phyloP scores from a whole-genome alignment of 2,329 filamentous ascomycete species.

The Ophiosphaerella korrae region DNA sequence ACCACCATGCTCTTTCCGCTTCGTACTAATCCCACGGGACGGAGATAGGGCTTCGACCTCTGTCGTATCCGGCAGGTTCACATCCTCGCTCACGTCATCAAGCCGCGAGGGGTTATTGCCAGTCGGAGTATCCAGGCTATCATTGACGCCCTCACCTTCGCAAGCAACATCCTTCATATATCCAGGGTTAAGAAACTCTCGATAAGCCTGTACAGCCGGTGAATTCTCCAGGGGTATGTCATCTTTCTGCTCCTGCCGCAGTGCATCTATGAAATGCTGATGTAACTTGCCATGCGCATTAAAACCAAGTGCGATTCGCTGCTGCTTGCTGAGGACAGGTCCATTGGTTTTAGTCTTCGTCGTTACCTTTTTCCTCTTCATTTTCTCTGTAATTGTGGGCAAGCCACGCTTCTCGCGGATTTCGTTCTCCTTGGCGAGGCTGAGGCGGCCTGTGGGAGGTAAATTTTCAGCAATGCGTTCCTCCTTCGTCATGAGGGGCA shows the following conservation, averaged over 20 bases:
- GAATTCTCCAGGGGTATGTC: conserved; percentile 26
- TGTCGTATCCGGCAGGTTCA: neutral
- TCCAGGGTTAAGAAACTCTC: conserved; percentile 8
- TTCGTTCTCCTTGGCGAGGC: conserved; percentile 27
- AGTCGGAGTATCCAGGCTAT: neutral
- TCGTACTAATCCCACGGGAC: neutral
- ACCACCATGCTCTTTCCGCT: neutral
- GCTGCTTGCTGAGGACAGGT: conserved; percentile 30
- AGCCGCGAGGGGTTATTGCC: neutral
- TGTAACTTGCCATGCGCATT: conserved; percentile 30
- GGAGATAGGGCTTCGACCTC: neutral
- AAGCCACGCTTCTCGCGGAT: conserved; percentile 32
- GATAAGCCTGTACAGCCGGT: conserved; percentile 12
- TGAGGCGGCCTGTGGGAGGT: conserved; percentile 29
- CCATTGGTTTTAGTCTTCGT: conserved; percentile 17
- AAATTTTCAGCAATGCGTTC: conserved; percentile 33
- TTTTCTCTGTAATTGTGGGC: conserved; percentile 13
- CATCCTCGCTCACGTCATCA: neutral
- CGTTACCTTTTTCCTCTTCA: conserved; percentile 19
- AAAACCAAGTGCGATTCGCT: conserved; percentile 30
- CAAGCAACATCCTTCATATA: neutral
- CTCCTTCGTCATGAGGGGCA: conserved; percentile 34
- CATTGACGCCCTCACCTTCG: neutral
- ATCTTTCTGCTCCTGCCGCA: conserved; percentile 27
- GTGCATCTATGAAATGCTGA: conserved; percentile 29